phyloP scores from a whole-genome alignment of 345 rosid species.

The Eucalyptus cloeziana region DNA sequence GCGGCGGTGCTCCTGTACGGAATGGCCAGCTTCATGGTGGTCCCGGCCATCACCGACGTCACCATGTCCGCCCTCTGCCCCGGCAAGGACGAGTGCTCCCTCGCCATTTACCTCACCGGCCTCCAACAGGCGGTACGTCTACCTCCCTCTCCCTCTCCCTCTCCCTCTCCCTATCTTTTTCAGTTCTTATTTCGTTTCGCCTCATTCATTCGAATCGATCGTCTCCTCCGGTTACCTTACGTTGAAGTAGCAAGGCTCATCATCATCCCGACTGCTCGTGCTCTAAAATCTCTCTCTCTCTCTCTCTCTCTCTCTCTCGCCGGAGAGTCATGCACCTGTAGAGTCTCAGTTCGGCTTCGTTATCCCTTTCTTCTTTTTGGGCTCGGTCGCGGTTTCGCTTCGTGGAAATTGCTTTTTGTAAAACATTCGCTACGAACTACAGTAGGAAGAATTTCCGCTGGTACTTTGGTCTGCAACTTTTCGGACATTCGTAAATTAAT shows the following conservation, averaged over 20 bases:
- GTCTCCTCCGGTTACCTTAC: background rate
- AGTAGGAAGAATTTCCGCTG: background rate
- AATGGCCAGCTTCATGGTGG: conserved; percentile 17
- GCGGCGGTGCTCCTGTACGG: conserved; percentile 48
- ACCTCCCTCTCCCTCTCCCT: background rate
- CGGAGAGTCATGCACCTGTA: background rate
- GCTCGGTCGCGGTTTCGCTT: background rate
- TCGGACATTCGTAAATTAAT: background rate
- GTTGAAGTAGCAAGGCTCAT: background rate
- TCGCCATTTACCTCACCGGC: conserved; percentile 81
- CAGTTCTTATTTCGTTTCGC: background rate
- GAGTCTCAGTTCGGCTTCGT: background rate
- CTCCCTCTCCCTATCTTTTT: background rate
- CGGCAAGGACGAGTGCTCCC: conserved; percentile 54
- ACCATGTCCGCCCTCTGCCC: conserved; percentile 78
- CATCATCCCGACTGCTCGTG: background rate
- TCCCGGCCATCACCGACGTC: conserved; percentile 70
- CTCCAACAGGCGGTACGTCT: conserved; percentile 62
- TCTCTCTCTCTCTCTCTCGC: background rate
- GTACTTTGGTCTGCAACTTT: background rate
- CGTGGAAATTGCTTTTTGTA: background rate
- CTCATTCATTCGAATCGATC: background rate
- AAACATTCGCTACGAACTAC: background rate
- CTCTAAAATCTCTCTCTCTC: background rate
- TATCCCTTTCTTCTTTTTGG: background rate